Percentiles rank a stretch among this genome's conserved stretches.
These are phyloP conservation scores for Cladosporium cucumerinum DNA, from an alignment of 2,329 filamentous ascomycete genomes.

Conservation along the genomic window DNA sequence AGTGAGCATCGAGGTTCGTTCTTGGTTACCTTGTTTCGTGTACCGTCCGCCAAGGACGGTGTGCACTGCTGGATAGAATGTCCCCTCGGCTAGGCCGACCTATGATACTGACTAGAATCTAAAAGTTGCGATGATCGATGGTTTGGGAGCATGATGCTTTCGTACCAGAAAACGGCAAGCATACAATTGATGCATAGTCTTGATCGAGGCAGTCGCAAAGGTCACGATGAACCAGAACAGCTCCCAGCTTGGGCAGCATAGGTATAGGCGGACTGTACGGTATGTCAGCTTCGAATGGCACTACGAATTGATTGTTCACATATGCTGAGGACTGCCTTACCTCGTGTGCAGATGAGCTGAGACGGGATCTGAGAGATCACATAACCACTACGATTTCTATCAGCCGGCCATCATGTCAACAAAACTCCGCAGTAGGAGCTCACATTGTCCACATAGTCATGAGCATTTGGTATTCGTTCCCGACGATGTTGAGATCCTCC, in stretches of 20 bases:
- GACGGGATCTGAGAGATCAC: not conserved
- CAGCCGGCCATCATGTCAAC: not conserved
- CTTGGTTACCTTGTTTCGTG: not conserved
- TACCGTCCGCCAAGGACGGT: constrained; percentile 43
- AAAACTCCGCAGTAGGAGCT: not conserved
- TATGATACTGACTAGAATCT: not conserved
- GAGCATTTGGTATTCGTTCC: constrained; percentile 45
- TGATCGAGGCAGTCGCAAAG: not conserved
- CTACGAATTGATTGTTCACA: not conserved
- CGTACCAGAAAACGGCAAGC: not conserved
- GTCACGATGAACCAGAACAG: constrained; percentile 4
- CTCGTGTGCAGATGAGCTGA: not conserved
- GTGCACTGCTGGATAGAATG: constrained; percentile 29
- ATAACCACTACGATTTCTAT: not conserved
- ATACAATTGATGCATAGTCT: not conserved
- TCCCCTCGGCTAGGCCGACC: not conserved
- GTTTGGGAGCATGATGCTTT: not conserved
- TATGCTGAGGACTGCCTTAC: not conserved
- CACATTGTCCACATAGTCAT: not conserved
- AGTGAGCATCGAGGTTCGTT: not conserved
- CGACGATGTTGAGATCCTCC: constrained; percentile 51
- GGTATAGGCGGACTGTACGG: not conserved
- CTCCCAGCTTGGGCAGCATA: not conserved
- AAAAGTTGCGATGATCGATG: too few relatives aligned
- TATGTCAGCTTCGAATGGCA: not conserved